A percentile compares a stretch with the other conserved stretches of the same genome.
phyloP scores from a whole-genome alignment of 139 green algal species.

The Diplosphaera chodatii region DNA sequence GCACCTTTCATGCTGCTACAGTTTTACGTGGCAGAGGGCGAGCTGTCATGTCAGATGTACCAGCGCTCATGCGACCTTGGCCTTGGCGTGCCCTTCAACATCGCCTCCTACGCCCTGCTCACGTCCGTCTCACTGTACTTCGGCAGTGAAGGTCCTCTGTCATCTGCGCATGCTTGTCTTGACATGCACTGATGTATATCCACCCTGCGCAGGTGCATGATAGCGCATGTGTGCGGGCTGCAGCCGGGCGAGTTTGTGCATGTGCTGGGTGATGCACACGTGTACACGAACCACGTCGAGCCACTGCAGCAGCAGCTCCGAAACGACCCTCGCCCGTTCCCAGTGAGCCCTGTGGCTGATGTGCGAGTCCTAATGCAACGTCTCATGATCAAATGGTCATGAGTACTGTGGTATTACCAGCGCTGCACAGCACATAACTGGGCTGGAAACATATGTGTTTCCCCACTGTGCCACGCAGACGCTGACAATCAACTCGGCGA shows the following conservation, averaged over 20 bases:
- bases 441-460: not conserved
- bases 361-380: too few relatives aligned
- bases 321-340: slow-evolving; percentile 73
- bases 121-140: slow-evolving; percentile 35
- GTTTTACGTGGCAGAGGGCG: slow-evolving; percentile 96
- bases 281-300: slow-evolving; percentile 97
- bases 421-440: too few relatives aligned
- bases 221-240: slow-evolving; percentile 72
- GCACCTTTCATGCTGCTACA: too few relatives aligned
- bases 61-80: slow-evolving; percentile 96
- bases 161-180: not conserved
- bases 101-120: slow-evolving; percentile 94
- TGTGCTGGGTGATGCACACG: slow-evolving; percentile 91
- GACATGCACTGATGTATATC: too few relatives aligned
- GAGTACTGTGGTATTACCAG: too few relatives aligned
- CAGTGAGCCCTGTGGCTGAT: slow-evolving; percentile 36
- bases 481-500: slow-evolving; percentile 79
- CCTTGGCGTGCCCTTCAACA: slow-evolving; percentile 99
- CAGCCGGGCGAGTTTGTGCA: slow-evolving; percentile 92
- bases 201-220: not conserved
- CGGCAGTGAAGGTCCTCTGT: not conserved
- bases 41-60: slow-evolving; percentile 98
- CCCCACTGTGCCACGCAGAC: slow-evolving; percentile 22
- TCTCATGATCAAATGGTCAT: not conserved
- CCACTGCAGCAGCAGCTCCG: slow-evolving; percentile 90